Percentiles rank a stretch among this genome's conserved stretches.
phyloP scores from a whole-genome alignment of 495 filamentous ascomycete genomes.

The Penicillium pancosmium region DNA sequence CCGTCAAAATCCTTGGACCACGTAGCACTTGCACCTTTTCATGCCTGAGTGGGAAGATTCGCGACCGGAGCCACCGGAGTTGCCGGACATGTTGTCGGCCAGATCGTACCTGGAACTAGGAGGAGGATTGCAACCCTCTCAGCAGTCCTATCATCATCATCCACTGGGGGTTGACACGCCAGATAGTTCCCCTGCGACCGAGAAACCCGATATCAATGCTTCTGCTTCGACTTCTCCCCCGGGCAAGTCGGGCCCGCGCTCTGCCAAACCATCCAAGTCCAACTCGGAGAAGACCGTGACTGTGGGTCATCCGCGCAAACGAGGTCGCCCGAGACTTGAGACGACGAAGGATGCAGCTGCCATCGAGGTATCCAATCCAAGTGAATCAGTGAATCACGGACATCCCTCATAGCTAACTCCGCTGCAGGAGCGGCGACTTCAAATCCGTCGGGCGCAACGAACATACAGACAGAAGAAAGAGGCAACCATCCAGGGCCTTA shows the following conservation, averaged over 20 bases:
- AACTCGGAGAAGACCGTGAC: conserved; percentile 21
- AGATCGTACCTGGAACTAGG: conserved; percentile 25
- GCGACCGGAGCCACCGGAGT: neutral
- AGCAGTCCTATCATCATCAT: neutral
- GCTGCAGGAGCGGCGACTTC: conserved; percentile 63
- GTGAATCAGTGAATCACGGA: neutral
- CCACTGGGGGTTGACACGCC: neutral
- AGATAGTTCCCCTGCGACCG: neutral
- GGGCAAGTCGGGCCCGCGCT: conserved; percentile 13
- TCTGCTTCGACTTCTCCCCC: neutral
- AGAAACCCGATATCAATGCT: neutral
- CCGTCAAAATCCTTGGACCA: neutral
- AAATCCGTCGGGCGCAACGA: conserved; percentile 83
- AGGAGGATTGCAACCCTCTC: neutral
- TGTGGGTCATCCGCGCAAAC: conserved; percentile 23
- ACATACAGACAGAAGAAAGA: conserved; percentile 88
- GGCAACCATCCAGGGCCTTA: conserved; percentile 71
- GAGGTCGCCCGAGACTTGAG: conserved; percentile 30
- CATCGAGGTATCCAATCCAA: conserved; percentile 22
- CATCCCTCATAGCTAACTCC: neutral
- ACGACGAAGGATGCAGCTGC: conserved; percentile 28
- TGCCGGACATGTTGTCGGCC: conserved; percentile 16
- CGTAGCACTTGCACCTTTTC: neutral
- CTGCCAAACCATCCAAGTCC: conserved; percentile 4
- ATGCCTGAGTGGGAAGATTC: conserved; percentile 3